These are phyloP conservation scores for Ceratocystiopsis minuta DNA, from an alignment of 2,329 filamentous ascomycete genomes.

Conservation along the genomic window DNA sequence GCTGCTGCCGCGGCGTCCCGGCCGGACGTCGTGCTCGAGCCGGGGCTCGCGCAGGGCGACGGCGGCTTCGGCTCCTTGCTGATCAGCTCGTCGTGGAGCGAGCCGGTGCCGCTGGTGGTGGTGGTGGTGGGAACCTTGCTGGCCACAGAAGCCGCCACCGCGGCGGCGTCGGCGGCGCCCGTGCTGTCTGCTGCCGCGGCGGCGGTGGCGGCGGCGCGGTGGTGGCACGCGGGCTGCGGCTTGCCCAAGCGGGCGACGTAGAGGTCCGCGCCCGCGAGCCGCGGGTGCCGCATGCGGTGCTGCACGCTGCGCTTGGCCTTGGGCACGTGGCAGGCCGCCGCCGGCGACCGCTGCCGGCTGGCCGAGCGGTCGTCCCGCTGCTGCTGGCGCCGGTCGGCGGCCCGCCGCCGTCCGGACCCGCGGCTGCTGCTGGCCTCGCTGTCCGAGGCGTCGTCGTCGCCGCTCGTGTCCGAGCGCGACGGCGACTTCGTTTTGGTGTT, in stretches of 20 bases:
- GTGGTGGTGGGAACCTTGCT: background rate
- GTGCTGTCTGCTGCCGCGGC: too few species aligned
- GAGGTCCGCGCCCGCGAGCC: constrained; percentile 29
- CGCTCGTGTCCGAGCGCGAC: background rate
- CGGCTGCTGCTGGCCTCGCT: background rate
- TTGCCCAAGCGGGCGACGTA: constrained; percentile 28
- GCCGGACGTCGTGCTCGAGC: background rate
- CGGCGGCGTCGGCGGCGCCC: too few species aligned
- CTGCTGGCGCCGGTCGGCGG: background rate
- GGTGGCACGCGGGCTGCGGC: background rate
- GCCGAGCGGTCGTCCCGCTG: too few species aligned
- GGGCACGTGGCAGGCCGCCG: background rate
- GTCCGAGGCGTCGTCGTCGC: background rate
- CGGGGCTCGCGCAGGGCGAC: constrained; percentile 3
- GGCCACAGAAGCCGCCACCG: background rate
- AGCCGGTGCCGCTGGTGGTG: constrained; percentile 16
- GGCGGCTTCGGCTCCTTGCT: constrained; percentile 5
- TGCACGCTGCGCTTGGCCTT: background rate
- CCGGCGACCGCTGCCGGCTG: background rate
- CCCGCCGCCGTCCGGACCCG: background rate
- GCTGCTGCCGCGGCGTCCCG: background rate
- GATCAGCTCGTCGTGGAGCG: constrained; percentile 29
- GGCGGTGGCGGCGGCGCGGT: too few species aligned
- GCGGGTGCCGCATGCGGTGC: constrained; percentile 14
- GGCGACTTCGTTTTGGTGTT: too few species aligned